These are phyloP conservation scores for Aspergillus avenaceus DNA, from an alignment of 495 filamentous ascomycete species.

Conservation along the genomic window DNA sequence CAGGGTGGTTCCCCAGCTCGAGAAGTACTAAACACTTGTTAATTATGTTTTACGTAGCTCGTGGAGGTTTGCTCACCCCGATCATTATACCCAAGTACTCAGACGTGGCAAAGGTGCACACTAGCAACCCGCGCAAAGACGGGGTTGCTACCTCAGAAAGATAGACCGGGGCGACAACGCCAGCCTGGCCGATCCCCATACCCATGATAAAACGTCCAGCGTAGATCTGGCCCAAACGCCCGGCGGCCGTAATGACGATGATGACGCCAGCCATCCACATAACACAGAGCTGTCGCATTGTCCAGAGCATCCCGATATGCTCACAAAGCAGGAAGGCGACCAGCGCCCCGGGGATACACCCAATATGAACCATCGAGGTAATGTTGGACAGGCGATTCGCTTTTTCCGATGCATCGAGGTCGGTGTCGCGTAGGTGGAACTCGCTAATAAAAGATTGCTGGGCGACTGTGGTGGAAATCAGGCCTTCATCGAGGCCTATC, in stretches of 20 bases:
- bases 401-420: conserved; percentile 39
- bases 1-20: conserved; percentile 49
- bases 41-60: background rate
- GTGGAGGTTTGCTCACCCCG: conserved; percentile 7
- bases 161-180: conserved; percentile 55
- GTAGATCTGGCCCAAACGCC: conserved; percentile 52
- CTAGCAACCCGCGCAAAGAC: conserved; percentile 47
- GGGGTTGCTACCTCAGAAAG: conserved; percentile 56
- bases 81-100: conserved; percentile 62
- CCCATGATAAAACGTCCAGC: conserved; percentile 58
- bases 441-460: conserved; percentile 24
- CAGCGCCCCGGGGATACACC: conserved; percentile 51
- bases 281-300: conserved; percentile 53
- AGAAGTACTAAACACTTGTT: conserved; percentile 14
- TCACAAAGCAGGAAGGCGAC: conserved; percentile 58
- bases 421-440: conserved; percentile 19
- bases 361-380: conserved; percentile 62
- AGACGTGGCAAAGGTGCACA: conserved; percentile 57
- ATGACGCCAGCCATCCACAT: conserved; percentile 55
- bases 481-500: conserved; percentile 51
- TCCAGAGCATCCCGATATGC: conserved; percentile 56
- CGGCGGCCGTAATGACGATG: conserved; percentile 52
- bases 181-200: conserved; percentile 56
- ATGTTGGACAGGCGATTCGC: conserved; percentile 58
- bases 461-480: conserved; percentile 40